Base-by-base conservation (phyloP, 768 basidiomycete genomes). In the Tylopilus plumbeoviolaceoides region DNA sequence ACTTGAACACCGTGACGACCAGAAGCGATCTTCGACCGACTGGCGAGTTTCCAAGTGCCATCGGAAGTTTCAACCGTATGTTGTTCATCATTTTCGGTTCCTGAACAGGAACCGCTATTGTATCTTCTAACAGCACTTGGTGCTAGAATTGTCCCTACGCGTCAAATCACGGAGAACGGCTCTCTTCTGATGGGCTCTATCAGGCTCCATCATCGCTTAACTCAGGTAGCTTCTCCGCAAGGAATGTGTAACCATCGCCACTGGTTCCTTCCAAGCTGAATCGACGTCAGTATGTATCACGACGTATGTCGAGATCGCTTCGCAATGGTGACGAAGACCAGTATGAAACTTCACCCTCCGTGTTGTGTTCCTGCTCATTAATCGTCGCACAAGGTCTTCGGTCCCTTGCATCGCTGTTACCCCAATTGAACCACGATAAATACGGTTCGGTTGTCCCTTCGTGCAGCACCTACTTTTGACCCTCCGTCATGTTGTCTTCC, bases 401-500 rank as follows among this genome's bases (percentile, higher is more conserved):
- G 7, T 36, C 17, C 18, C 9, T 38, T 8, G 9, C n/a, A 18
- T 18, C n/a, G 6, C 36, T 38, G 36, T 38, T 15, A n/a, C 17
- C 17, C 36, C 36, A n/a, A 38, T n/a, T 38, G 36, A 18, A 38
- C 1, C 7, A n/a, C 36, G 9, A 53, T 63, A 59, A 63, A 63
- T 61, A 58, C 18, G n/a, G 21, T 11, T 15, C 17, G 4, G 9
- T 30, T 31, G 6, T 35, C 11, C n/a, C 28, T 1, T 30, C 15
- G 17, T 48, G 30, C 10, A 30, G 5, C n/a, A 45, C 41, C 39
- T 23, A 8, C 38, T 17, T 27, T 40, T 38, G 10, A 14, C 36
- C 30, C 21, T 50, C 2, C 6, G 20, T 33, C 10, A 70, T 70
- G 66, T 33, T 66, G 15, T 41, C 44, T 20, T 57, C 45, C 31